Conservation (phyloP, 202 grass and related monocot species). For the Eragrostis tef region DNA sequence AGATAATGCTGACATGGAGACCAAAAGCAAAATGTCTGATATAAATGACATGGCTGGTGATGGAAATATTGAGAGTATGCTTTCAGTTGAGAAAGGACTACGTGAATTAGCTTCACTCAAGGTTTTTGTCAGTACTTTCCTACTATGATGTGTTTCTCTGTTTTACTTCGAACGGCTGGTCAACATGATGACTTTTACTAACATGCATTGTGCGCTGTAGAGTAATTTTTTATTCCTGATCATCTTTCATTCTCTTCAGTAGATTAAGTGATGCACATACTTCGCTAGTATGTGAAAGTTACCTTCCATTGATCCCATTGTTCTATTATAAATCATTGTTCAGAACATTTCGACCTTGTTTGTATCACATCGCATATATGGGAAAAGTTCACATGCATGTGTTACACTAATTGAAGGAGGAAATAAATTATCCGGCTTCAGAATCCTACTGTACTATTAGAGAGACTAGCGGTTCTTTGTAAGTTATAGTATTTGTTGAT, state of each 20-base stretch:
- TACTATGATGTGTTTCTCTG: conserved; percentile 34
- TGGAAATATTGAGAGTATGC: conserved; percentile 80
- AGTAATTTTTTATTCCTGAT: background rate
- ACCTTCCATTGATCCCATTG: conserved; percentile 1
- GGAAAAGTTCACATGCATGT: conserved; percentile 17
- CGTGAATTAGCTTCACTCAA: conserved; percentile 94
- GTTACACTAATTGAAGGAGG: conserved; percentile 2
- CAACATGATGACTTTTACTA: conserved; percentile 20
- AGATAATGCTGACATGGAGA: conserved; percentile 71
- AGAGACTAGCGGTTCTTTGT: conserved; percentile 30
- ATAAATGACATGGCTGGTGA: conserved; percentile 63
- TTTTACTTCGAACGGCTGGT: conserved; percentile 32
- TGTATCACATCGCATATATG: background rate
- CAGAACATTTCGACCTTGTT: conserved; percentile 27
- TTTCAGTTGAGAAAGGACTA: conserved; percentile 95
- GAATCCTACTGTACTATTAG: conserved; percentile 5
- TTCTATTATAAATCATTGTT: conserved; percentile 29
- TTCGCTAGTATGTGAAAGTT: conserved; percentile 33
- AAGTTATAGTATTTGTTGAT: conserved; percentile 26
- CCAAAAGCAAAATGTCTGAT: conserved; percentile 56
- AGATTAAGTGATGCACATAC: conserved; percentile 26
- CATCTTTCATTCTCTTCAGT: conserved; percentile 14
- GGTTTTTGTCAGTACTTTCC: conserved; percentile 56
- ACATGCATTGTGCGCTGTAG: conserved; percentile 15
- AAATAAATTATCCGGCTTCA: background rate